Evolutionary conservation across 192 early-diverging fungal genomes (phyloP), one percentile per base, ranked within the genome.

Genomic region (Umbelopsis sp.): DNA sequence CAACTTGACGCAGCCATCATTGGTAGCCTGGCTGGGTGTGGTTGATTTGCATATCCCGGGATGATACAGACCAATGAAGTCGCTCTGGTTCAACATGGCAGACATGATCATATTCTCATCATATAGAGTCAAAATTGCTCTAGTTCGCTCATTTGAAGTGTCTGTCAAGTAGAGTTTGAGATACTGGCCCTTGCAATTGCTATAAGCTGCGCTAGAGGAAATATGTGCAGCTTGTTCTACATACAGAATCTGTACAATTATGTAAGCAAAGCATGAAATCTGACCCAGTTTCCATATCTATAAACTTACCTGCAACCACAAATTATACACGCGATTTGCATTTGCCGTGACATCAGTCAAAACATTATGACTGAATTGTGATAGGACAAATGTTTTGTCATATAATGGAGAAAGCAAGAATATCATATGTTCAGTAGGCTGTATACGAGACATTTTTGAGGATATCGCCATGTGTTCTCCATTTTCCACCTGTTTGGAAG

Each of bases 31-130:
- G 10, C 66, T 73, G 13, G 30, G n/a, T 1, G 58, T 75, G 3
- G 16, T 44, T 33, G 53, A 46, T 41, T 37, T 18, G 16, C 30
- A 27, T 45, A 69, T 16, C 25, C 47, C 48, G 25, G 74, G 74
- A 48, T 70, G 35, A 53, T 66, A 75, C 5, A 75, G 4, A 4
- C 68, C 74, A 22, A 75, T 27, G 46, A 70, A 75, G 49, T 75
- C 74, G 23, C 69, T 33, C 69, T 70, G 15, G 9, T 67, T 45
- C 10, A 75, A 18, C 68, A 75, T 66, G 0, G 46, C 9, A 0
- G 68, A 21, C 49, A 75, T n/a, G 25, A 16, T 20, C 2, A 64
- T 52, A 35, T 75, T 61, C 2, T 70, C 22, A 47, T 75, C 74
- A 70, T 66, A 75, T 16, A 75, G 30, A 4, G 68, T 70, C 7